Conservation (phyloP, 139 green algal species). For the Yamagishiella unicocca region DNA sequence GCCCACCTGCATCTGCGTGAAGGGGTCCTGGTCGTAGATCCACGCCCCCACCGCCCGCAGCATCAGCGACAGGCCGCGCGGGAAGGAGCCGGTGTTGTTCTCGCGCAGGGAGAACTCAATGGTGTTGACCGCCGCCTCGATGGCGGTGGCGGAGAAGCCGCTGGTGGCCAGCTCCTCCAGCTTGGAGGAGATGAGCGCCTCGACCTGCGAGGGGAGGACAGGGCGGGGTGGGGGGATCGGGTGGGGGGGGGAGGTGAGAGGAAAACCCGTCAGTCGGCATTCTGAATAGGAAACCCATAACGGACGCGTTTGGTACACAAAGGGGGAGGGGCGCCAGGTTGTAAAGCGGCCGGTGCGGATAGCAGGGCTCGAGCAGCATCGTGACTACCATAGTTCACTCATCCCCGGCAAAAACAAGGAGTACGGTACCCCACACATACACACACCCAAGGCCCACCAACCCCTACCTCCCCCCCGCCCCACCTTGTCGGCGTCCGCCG, state of each 20-base stretch:
- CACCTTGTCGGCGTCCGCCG: constrained; percentile 77
- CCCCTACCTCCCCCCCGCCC: neutral
- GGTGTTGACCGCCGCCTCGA: constrained; percentile 97
- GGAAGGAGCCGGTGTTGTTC: constrained; percentile 99
- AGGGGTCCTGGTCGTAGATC: constrained; percentile 97
- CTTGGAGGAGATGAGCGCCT: constrained; percentile 84
- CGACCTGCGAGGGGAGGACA: constrained; percentile 64
- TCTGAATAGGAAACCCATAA: too few species aligned
- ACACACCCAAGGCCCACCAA: neutral
- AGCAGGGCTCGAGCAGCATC: too few species aligned
- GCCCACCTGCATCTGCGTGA: constrained; percentile 84
- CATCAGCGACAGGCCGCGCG: constrained; percentile 96
- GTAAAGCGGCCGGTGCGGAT: too few species aligned
- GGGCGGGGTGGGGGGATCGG: neutral
- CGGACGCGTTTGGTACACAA: too few species aligned
- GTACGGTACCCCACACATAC: too few species aligned
- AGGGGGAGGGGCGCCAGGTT: too few species aligned
- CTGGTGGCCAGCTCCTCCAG: constrained; percentile 74
- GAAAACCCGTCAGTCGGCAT: too few species aligned
- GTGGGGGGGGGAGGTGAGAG: too few species aligned
- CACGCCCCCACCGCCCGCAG: constrained; percentile 92
- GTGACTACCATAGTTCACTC: too few species aligned
- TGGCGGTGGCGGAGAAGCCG: constrained; percentile 77
- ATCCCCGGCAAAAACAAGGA: too few species aligned
- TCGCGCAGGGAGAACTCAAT: constrained; percentile 98